Base-by-base conservation (phyloP, 129 eudicot species). In the Pittosporum tobira region DNA sequence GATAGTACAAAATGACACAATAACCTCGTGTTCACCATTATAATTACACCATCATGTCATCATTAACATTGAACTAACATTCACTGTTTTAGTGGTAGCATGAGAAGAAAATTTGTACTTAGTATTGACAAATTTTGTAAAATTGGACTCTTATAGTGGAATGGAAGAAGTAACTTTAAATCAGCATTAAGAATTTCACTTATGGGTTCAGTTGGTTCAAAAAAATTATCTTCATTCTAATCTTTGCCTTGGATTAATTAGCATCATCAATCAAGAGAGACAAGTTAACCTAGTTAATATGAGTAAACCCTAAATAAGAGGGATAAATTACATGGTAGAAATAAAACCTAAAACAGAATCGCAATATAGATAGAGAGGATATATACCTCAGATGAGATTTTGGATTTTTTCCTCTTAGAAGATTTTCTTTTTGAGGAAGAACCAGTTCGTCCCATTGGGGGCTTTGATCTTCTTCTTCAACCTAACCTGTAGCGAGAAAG, bases 391-490 rank as follows among this genome's bases (percentile, higher is more conserved):
- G 77, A 59, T 18, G 79, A 73, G 47, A 65, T 27, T 69, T 80
- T 79, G 43, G 70, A 67, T 52, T 61, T 66, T 64, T 80, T 78
- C 57, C 62, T 79, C 61, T 73, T 83, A 16, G 79, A 68, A 51
- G 51, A 37, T 65, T 69, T 80, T 27, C 52, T 45, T 59, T 69
- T 84, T 36, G 84, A 77, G 22, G 84, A 84, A 37, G 81, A 74
- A 68, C 70, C 60, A 49, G 26, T 73, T 38, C 72, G 72, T 26
- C 77, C 81, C 87, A 79, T 79, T 51, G 50, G 48, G 20, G 9
- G 45, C 57, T 15, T 23, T 18, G 54, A 57, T 55, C 31, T 70
- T 43, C 50, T 51, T 44, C 27, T 63, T 70, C 15, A 21, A 70
- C 79, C 81, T 77, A 21, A 70, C 79, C 81, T 77, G 80, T 60